phyloP scores from a whole-genome alignment of 345 rosid genomes.

The Corchorus olitorius region DNA sequence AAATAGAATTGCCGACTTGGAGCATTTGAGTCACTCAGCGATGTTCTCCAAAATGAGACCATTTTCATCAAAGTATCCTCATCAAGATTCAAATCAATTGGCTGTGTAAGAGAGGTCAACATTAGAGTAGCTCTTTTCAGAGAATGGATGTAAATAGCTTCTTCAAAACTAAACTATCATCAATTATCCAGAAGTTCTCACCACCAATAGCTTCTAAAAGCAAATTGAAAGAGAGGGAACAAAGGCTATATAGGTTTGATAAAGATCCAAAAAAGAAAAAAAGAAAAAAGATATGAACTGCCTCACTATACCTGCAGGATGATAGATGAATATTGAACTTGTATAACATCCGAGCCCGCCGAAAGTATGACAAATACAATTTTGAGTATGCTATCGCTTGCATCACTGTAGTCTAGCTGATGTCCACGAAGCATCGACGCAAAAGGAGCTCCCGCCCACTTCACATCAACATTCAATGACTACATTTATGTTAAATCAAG shows the following conservation, averaged over 20 bases:
- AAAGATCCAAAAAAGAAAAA: constrained; percentile 10
- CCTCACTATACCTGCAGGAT: constrained; percentile 71
- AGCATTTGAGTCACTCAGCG: constrained; percentile 68
- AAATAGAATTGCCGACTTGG: constrained; percentile 80
- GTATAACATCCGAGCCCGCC: constrained; percentile 63
- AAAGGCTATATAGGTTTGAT: constrained; percentile 6
- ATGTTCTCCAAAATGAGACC: constrained; percentile 86
- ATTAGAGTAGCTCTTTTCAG: constrained; percentile 17
- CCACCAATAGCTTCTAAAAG: constrained; percentile 17
- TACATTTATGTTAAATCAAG: constrained; percentile 34
- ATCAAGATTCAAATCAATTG: constrained; percentile 82
- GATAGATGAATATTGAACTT: constrained; percentile 72
- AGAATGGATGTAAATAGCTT: neutral
- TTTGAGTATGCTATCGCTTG: constrained; percentile 56
- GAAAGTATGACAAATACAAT: constrained; percentile 59
- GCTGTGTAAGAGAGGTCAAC: constrained; percentile 49
- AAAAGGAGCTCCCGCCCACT: constrained; percentile 87
- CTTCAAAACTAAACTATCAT: constrained; percentile 13
- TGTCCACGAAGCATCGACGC: constrained; percentile 87
- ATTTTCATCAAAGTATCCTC: constrained; percentile 89
- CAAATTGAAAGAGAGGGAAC: constrained; percentile 21
- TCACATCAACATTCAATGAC: constrained; percentile 71
- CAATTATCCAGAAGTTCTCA: constrained; percentile 10
- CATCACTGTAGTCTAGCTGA: constrained; percentile 46
- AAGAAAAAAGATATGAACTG: constrained; percentile 2